A percentile compares a stretch with the other conserved stretches of the same genome.
These are phyloP conservation scores for Colletotrichum sp. DNA, from an alignment of 2,329 filamentous ascomycete species.

Conservation along the genomic window DNA sequence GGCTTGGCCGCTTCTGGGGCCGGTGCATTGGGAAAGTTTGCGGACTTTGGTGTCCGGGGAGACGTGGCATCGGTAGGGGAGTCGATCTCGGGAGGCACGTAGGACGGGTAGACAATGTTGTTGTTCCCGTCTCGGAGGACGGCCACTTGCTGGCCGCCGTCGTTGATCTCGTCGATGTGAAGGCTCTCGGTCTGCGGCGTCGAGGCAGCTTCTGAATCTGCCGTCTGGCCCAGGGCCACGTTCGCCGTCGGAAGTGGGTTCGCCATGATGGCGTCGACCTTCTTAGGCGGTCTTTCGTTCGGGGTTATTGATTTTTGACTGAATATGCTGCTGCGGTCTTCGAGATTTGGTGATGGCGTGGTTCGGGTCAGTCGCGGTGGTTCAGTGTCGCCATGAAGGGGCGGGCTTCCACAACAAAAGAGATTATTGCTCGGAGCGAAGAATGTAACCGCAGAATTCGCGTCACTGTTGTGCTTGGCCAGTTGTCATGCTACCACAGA, in stretches of 20 bases:
- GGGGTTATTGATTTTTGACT: neutral
- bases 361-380: neutral
- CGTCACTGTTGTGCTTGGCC: slow-evolving; percentile 16
- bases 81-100: slow-evolving; percentile 33
- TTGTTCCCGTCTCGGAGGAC: slow-evolving; percentile 35
- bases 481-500: neutral
- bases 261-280: slow-evolving; percentile 11
- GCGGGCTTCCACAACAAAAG: neutral
- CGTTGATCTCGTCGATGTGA: slow-evolving; percentile 29
- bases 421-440: neutral
- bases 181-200: slow-evolving; percentile 22
- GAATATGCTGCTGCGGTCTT: neutral
- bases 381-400: neutral
- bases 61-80: slow-evolving; percentile 10
- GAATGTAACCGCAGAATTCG: neutral
- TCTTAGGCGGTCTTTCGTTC: neutral
- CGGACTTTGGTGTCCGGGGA: neutral
- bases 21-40: neutral
- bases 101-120: slow-evolving; percentile 34
- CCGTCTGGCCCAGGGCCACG: slow-evolving; percentile 1
- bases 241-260: slow-evolving; percentile 2
- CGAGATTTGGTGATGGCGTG: neutral
- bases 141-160: slow-evolving; percentile 29
- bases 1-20: neutral
- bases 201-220: slow-evolving; percentile 3